Base-by-base conservation (phyloP, 306 rosid species). In the Dryas alaskensis region DNA sequence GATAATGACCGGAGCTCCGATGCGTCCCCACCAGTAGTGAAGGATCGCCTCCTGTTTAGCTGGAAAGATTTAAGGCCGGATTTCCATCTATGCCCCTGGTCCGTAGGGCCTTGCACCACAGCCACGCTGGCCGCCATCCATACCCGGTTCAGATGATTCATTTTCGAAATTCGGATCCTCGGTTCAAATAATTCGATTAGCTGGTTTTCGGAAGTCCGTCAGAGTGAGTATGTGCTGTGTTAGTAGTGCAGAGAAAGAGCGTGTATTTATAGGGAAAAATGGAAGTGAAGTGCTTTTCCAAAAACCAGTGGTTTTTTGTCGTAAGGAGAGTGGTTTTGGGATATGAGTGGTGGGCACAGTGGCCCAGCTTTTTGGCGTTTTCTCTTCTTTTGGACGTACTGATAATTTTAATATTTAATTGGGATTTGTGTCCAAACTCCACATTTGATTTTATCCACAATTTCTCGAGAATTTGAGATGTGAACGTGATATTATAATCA, bases 61-160 rank as follows among this genome's bases (percentile, higher is more conserved):
- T 84, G 89, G 5, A 93, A 69, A 39, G 97, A 86, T 14, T 64
- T 76, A 10, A 89, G 59, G 42, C 94, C 91, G 16, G 89, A 77
- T 75, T 85, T 87, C 89, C 84, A 79, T 64, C 68, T 84, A 52
- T 72, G 79, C 68, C 81, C 88, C 4, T 88, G 91, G 16, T 91
- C 97, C 5, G 90, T 66, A 74, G 86, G 92, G 70, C 87, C 86
- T 31, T 89, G 92, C 0, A 81, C 94, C 52, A 84, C 91, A 1
- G 88, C 94, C 73, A 91, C 94, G 51, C 92, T 88, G 14, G 91
- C 90, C 50, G 92, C 96, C 89, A 89, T 81, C 86, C 92, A 86
- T 16, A 87, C 82, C 58, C 90, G 65, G 84, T 77, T 80, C 37
- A 94, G 52, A 64, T 81, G 86, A 80, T 87, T 85, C 97, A 89